Base-by-base conservation (phyloP, 2,329 filamentous ascomycete genomes). In the Aspergillus ochraceus region DNA sequence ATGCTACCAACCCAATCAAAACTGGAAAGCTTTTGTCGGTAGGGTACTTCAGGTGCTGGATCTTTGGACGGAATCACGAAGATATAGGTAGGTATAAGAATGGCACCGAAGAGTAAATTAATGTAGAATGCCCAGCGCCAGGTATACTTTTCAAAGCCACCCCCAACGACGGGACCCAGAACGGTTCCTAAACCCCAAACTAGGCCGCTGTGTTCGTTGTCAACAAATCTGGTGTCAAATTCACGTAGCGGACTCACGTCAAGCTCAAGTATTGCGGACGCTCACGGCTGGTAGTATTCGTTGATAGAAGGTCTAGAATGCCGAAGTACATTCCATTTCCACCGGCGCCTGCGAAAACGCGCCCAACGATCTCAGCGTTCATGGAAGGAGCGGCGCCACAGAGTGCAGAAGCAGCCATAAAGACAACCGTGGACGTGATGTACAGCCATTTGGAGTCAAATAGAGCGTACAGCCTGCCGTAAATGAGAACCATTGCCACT, bases 61-160 rank as follows among this genome's bases (percentile, higher is more conserved):
- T 72, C 54, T 11, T 60, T 62, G 5, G 58, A 60, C 32, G 71
- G 77, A 0, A 85, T 73, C 6, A 79, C 64, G 60, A 82, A 78
- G 30, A 85, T n/a, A n/a, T 79, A 76, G 14, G 79, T 72, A 0
- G 81, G 78, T 3, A 76, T 68, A 17, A 75, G 70, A 4, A 77
- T 66, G 8, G 74, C 83, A 0, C 81, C 76, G 52, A 81, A 71
- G n/a, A 77, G 68, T 0, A 86, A 74, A 64, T 87, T 87, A 71
- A 87, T 81, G 64, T 88, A 88, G 65, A 84, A 83, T 0, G 75
- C 77, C 74, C 72, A 77, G 54, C 71, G 68, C 45, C 45, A 47
- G 19, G 73, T 72, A 75, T 11, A 36, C 36, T 20, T 54, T 53
- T 26, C 49, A 29, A 65, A 63, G 9, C 49, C 60, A 19, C 58